Conservation (phyloP, 2,329 filamentous ascomycete species). For the Fusarium musae region DNA sequence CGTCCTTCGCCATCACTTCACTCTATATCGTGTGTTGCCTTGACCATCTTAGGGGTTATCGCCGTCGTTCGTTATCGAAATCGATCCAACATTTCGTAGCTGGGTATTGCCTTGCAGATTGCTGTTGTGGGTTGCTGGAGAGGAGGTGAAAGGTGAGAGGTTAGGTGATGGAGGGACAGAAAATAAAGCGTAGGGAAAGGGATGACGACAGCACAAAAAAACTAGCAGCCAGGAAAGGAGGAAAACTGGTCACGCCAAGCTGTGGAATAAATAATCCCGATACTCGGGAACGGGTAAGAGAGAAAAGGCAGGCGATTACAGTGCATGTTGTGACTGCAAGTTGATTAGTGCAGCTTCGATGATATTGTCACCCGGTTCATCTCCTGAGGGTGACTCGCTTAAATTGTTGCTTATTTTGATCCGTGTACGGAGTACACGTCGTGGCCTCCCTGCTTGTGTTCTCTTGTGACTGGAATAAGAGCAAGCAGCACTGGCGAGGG, state of each 20-base stretch:
- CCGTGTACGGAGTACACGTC: background rate
- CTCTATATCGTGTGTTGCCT: background rate
- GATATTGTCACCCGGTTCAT: background rate
- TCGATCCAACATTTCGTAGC: background rate
- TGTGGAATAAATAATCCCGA: background rate
- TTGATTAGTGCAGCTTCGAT: background rate
- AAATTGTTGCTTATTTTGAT: background rate
- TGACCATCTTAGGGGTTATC: background rate
- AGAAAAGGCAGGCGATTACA: background rate
- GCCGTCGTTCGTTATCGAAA: background rate
- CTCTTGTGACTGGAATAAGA: background rate
- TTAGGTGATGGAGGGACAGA: conserved; percentile 36
- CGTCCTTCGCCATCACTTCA: background rate
- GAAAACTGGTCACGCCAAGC: conserved; percentile 5
- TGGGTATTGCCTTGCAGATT: conserved; percentile 22
- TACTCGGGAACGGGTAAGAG: too few relatives aligned
- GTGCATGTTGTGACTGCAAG: background rate
- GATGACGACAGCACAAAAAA: conserved; percentile 27
- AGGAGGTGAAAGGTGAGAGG: conserved; percentile 25
- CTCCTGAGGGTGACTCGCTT: background rate
- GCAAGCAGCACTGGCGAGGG: background rate
- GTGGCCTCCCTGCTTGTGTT: background rate
- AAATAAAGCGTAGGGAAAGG: conserved; percentile 36
- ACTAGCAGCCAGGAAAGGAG: background rate
- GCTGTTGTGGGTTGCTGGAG: conserved; percentile 37